A percentile compares a stretch with the other conserved stretches of the same genome.
These are phyloP conservation scores for Teunomyces stri DNA, from an alignment of 805 yeast genomes.

Conservation along the genomic window DNA sequence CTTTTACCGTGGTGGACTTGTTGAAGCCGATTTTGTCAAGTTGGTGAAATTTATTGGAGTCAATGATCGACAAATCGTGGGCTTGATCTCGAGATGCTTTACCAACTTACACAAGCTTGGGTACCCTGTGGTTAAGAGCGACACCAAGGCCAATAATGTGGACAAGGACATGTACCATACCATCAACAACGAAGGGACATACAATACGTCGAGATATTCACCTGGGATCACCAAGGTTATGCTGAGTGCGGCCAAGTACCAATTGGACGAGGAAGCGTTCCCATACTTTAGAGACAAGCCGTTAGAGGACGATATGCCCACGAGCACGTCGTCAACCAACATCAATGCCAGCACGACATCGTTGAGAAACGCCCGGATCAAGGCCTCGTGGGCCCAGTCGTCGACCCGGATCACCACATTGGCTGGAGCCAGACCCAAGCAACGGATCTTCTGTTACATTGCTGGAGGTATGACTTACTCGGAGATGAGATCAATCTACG, in stretches of 20 bases:
- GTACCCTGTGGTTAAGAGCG: slow-evolving; percentile 48
- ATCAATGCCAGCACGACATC: slow-evolving; percentile 28
- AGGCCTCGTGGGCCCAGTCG: slow-evolving; percentile 71
- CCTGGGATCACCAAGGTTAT: slow-evolving; percentile 67
- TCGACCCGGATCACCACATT: slow-evolving; percentile 12
- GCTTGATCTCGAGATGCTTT: slow-evolving; percentile 55
- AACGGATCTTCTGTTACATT: slow-evolving; percentile 72
- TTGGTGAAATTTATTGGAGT: slow-evolving; percentile 55
- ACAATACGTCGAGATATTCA: slow-evolving; percentile 67
- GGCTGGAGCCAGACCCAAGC: slow-evolving; percentile 36
- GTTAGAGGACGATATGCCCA: slow-evolving; percentile 43
- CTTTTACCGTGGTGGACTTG: slow-evolving; percentile 76
- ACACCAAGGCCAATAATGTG: slow-evolving; percentile 41
- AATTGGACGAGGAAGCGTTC: slow-evolving; percentile 56
- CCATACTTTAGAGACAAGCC: slow-evolving; percentile 80
- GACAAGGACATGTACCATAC: slow-evolving; percentile 57
- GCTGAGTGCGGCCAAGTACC: slow-evolving; percentile 48
- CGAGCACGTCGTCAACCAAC: background rate
- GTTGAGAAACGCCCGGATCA: slow-evolving; percentile 66
- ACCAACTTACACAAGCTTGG: slow-evolving; percentile 51
- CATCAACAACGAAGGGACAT: slow-evolving; percentile 48
- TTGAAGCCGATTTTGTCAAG: slow-evolving; percentile 69
- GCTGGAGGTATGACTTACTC: slow-evolving; percentile 89
- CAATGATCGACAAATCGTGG: slow-evolving; percentile 44
- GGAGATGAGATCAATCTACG: slow-evolving; percentile 75